These are phyloP conservation scores for Cladosporium sp. DNA, from an alignment of 2,329 filamentous ascomycete genomes.

Conservation along the genomic window DNA sequence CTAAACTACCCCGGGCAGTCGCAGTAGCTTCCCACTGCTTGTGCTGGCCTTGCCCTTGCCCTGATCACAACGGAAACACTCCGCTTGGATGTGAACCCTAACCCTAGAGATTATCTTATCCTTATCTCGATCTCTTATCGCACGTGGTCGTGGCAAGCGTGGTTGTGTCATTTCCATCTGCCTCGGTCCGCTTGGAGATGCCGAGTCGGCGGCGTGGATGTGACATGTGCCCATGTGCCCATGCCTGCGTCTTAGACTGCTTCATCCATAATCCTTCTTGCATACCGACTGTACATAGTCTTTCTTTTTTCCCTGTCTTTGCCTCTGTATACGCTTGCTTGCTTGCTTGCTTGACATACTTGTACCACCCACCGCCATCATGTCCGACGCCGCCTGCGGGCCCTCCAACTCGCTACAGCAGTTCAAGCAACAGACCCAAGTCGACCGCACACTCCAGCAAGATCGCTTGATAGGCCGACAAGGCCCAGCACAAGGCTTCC, in stretches of 20 bases:
- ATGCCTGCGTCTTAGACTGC: background rate
- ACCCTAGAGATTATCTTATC: background rate
- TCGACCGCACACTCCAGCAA: conserved; percentile 71
- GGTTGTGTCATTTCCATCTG: background rate
- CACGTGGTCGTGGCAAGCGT: background rate
- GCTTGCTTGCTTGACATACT: background rate
- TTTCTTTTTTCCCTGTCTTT: background rate
- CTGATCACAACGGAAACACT: background rate
- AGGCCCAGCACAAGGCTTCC: conserved; percentile 56
- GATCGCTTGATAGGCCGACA: conserved; percentile 63
- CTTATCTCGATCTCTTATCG: background rate
- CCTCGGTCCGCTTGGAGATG: background rate
- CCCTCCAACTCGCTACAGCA: conserved; percentile 74
- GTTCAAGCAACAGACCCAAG: conserved; percentile 68
- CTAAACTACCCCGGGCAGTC: background rate
- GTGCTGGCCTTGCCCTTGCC: background rate
- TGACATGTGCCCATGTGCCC: conserved; percentile 21
- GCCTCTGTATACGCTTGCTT: background rate
- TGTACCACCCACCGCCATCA: conserved; percentile 39
- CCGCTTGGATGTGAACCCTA: background rate
- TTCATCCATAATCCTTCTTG: background rate
- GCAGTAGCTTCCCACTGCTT: conserved; percentile 5
- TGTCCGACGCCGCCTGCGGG: conserved; percentile 70
- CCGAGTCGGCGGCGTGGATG: background rate
- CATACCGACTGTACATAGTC: background rate